Base-by-base conservation (phyloP, 306 rosid species). In the Gleditsia sinensis region DNA sequence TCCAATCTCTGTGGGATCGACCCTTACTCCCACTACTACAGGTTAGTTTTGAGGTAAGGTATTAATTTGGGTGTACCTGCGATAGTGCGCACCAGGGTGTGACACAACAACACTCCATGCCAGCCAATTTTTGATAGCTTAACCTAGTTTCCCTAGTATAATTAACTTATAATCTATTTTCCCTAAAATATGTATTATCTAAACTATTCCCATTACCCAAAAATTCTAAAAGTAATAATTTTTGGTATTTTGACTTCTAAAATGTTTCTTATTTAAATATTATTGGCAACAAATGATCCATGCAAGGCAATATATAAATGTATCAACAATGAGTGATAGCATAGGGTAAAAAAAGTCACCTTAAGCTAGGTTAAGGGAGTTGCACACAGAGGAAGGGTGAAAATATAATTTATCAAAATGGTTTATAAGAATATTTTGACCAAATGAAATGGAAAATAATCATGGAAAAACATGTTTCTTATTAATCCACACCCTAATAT, bases 331-430 rank as follows among this genome's bases (percentile, higher is more conserved):
- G n/a, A n/a, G n/a, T n/a, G n/a, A n/a, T n/a, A n/a, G n/a, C n/a
- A n/a, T n/a, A n/a, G n/a, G n/a, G n/a, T n/a, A n/a, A n/a, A n/a
- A n/a, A n/a, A n/a, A n/a, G n/a, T n/a, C n/a, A n/a, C n/a, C 53
- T 17, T n/a, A 19, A 12, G 50, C 50, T 4, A 7, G 50, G 50
- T n/a, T 20, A 5, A 27, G 55, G 43, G 16, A 64, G 46, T 5
- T 53, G 16, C 67, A 64, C 36, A 39, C 11, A 5, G 21, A 5
- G 28, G 42, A 66, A 39, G 37, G 54, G 56, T 69, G 24, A 67
- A 77, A 55, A 33, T 34, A 46, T 10, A 49, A 63, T 10, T 30
- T 14, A 17, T 27, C 39, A 70, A 71, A 76, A 27, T 50, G 14
- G 12, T 27, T 40, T 34, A 36, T 9, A 36, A 49, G 9, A 60